Percentiles rank a stretch among this genome's conserved stretches.
Conservation (phyloP, 352 stramenopile genomes). For the Globisporangium takayamanum region DNA sequence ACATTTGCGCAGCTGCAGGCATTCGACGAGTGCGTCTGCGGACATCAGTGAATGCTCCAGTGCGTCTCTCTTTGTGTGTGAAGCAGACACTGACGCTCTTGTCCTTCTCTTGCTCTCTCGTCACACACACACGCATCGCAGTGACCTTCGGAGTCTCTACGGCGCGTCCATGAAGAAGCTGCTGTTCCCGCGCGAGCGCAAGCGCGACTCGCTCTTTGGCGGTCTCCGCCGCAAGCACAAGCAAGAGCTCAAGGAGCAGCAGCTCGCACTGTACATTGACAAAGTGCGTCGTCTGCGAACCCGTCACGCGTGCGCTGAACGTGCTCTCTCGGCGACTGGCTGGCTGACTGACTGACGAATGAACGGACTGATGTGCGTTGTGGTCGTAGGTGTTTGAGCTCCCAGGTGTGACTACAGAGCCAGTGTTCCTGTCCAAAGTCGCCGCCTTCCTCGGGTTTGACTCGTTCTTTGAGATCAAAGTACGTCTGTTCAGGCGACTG, state of each 20-base stretch:
- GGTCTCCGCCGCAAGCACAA: slow-evolving; percentile 61
- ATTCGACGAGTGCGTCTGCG: slow-evolving; percentile 55
- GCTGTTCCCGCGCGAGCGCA: slow-evolving; percentile 56
- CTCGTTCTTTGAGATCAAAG: slow-evolving; percentile 60
- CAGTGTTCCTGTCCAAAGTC: slow-evolving; percentile 30
- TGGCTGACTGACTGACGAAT: no score
- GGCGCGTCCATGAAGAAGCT: slow-evolving; percentile 50
- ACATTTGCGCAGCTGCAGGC: slow-evolving; percentile 53
- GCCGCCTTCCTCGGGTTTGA: slow-evolving; percentile 62
- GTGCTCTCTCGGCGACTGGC: background rate
- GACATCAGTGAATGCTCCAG: background rate
- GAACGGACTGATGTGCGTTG: background rate
- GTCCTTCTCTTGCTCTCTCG: background rate
- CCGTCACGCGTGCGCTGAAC: background rate
- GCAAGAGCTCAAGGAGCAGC: slow-evolving; percentile 62
- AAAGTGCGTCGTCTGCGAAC: slow-evolving; percentile 22
- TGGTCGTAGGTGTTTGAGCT: slow-evolving; percentile 45
- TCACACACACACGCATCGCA: slow-evolving; percentile 4
- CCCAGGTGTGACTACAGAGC: slow-evolving; percentile 33
- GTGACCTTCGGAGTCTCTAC: slow-evolving; percentile 48
- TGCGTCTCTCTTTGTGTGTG: background rate
- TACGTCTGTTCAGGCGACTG: slow-evolving; percentile 12
- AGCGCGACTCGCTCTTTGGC: slow-evolving; percentile 65
- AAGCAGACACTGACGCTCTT: background rate
- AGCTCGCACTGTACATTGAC: slow-evolving; percentile 66